Percentiles rank a stretch among this genome's conserved stretches.
These are phyloP conservation scores for Botrytis porri DNA, from an alignment of 2,329 filamentous ascomycete genomes.

Conservation along the genomic window DNA sequence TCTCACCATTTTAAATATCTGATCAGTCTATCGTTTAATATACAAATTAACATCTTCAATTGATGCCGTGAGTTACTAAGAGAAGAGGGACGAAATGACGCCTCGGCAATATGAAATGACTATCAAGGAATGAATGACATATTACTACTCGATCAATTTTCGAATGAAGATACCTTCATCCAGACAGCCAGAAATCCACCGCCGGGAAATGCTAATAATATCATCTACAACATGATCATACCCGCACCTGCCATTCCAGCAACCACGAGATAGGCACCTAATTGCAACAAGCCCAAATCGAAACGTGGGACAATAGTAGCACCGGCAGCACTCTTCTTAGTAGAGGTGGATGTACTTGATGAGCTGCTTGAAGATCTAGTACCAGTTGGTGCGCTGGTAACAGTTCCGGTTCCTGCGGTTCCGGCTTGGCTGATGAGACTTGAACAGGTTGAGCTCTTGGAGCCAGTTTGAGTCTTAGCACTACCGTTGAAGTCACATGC, in stretches of 20 bases:
- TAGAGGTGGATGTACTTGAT: conserved; percentile 25
- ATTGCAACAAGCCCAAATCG: conserved; percentile 45
- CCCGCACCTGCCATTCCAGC: conserved; percentile 51
- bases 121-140: not conserved
- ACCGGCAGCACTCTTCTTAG: conserved; percentile 39
- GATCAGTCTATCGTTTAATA: conserved; percentile 15
- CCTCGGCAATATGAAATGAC: not conserved
- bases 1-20: not conserved
- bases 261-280: conserved; percentile 49
- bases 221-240: conserved; percentile 53
- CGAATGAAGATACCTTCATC: conserved; percentile 2
- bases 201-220: not conserved
- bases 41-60: conserved; percentile 18
- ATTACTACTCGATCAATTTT: conserved; percentile 6
- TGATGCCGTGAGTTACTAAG: not conserved
- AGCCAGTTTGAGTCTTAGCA: conserved; percentile 52
- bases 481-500: conserved; percentile 72
- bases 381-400: conserved; percentile 47
- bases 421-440: conserved; percentile 61
- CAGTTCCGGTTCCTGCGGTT: conserved; percentile 54
- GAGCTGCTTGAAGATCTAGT: conserved; percentile 34
- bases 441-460: conserved; percentile 53
- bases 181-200: not conserved
- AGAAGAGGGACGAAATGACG: conserved; percentile 4
- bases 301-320: conserved; percentile 45